Percentiles rank a stretch among this genome's conserved stretches.
phyloP scores from a whole-genome alignment of 202 grass and related monocot species.

The Setaria italica region DNA sequence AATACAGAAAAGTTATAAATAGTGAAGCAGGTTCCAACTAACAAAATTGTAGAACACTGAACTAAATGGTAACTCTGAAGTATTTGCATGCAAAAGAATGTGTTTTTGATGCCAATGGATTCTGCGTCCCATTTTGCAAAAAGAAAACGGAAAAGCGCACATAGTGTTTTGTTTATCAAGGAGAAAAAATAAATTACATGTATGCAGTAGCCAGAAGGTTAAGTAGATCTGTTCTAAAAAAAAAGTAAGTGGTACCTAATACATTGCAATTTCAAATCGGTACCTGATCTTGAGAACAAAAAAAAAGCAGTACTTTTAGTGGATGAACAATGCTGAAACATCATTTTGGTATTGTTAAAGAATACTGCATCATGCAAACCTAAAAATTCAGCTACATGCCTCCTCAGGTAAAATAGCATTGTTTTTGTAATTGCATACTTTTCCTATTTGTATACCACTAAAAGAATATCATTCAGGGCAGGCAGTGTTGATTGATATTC shows the following conservation, averaged over 20 bases:
- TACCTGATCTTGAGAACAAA: not conserved
- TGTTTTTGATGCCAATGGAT: not conserved
- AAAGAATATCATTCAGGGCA: not conserved
- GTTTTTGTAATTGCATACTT: not conserved
- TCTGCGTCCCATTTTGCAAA: not conserved
- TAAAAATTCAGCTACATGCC: not conserved
- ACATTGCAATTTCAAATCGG: not conserved
- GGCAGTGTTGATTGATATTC: not conserved
- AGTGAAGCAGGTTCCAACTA: not conserved
- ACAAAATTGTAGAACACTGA: not conserved
- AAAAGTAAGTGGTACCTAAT: not conserved
- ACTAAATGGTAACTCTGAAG: not conserved
- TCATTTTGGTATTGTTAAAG: not conserved
- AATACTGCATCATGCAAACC: not conserved
- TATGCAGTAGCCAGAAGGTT: not conserved
- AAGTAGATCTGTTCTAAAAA: not conserved
- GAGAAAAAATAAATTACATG: not conserved
- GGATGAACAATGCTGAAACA: not conserved
- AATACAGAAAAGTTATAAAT: constrained; percentile 25
- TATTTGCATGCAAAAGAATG: not conserved
- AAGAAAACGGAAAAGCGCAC: not conserved
- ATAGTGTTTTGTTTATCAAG: not conserved
- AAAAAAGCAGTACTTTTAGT: not conserved
- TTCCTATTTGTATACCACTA: not conserved
- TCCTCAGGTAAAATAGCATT: not conserved